phyloP scores from a whole-genome alignment of 2,329 filamentous ascomycete species.

The Aspergillus aculeatinus region DNA sequence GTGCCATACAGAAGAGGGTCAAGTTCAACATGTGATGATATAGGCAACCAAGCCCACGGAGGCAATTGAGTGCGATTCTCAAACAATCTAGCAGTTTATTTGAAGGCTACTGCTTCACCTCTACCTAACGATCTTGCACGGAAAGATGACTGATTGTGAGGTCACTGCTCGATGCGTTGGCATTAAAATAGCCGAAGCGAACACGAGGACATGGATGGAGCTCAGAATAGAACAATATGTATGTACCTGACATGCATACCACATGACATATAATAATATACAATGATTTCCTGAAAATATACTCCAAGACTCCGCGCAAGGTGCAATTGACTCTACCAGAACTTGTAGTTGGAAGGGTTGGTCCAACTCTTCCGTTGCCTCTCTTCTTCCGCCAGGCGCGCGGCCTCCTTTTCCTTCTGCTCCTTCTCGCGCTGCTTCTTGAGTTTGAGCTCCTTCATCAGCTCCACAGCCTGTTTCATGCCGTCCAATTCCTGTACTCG shows the following conservation, averaged over 20 bases:
- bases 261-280: conserved; percentile 27
- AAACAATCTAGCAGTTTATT: background rate
- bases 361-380: conserved; percentile 45
- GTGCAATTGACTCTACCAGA: conserved; percentile 40
- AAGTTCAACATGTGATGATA: conserved; percentile 38
- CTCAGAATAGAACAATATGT: conserved; percentile 15
- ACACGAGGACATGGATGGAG: conserved; percentile 8
- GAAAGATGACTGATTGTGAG: no score
- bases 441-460: conserved; percentile 71
- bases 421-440: conserved; percentile 59
- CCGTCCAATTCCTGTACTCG: conserved; percentile 73
- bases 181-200: background rate
- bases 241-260: conserved; percentile 22
- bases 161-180: background rate
- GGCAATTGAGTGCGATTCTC: no score
- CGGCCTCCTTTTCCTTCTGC: conserved; percentile 38
- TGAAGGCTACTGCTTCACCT: conserved; percentile 6
- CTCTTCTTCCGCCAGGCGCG: conserved; percentile 40
- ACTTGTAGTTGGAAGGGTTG: conserved; percentile 47
- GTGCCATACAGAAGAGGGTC: conserved; percentile 40
- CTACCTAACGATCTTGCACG: background rate
- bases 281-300: conserved; percentile 23
- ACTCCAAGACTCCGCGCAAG: conserved; percentile 34
- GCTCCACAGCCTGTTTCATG: conserved; percentile 82
- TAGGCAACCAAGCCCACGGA: background rate